phyloP scores from a whole-genome alignment of 345 rosid species.

The Lepidium sativum region DNA sequence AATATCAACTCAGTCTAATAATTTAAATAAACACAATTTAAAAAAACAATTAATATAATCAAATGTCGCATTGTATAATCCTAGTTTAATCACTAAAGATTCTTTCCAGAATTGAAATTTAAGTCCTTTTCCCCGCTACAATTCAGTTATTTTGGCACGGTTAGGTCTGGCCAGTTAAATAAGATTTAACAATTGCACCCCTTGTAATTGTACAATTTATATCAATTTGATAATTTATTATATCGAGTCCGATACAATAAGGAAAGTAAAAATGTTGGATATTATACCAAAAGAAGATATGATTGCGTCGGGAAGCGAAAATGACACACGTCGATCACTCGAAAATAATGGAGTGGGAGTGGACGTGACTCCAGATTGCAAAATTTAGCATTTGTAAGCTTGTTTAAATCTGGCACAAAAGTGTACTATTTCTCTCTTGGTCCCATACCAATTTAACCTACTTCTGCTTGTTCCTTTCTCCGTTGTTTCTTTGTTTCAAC shows the following conservation, averaged over 20 bases:
- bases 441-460: conserved; percentile 19
- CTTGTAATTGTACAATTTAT: background rate
- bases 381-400: conserved; percentile 28
- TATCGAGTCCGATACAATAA: background rate
- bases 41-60: too few relatives aligned
- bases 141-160: background rate
- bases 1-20: too few relatives aligned
- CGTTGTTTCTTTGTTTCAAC: conserved; percentile 17
- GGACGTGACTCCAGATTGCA: conserved; percentile 21
- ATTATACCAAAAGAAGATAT: conserved; percentile 16
- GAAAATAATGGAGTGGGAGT: conserved; percentile 21
- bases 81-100: too few relatives aligned
- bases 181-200: background rate
- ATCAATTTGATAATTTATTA: background rate
- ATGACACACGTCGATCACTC: conserved; percentile 12
- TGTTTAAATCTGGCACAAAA: conserved; percentile 14
- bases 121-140: background rate
- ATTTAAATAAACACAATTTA: too few relatives aligned
- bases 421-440: conserved; percentile 11
- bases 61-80: too few relatives aligned
- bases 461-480: conserved; percentile 24
- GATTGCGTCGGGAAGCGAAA: conserved; percentile 6
- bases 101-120: too few relatives aligned
- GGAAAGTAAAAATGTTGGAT: conserved; percentile 11
- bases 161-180: background rate